Conservation (phyloP, 805 yeast genomes). For the Schwanniomyces sp. region DNA sequence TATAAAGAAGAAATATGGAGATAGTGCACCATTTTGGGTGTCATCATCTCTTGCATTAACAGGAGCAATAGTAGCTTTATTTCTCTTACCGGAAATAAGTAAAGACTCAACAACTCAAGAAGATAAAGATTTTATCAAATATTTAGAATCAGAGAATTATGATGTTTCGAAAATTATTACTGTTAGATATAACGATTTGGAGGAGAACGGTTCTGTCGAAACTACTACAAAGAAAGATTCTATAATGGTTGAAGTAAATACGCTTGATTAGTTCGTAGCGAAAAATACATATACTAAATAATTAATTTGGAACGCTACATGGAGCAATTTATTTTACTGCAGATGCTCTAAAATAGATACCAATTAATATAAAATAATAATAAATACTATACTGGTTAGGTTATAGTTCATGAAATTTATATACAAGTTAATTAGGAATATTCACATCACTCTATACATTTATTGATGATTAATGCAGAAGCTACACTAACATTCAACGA, state of each 20-base stretch:
- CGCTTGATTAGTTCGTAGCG: not conserved
- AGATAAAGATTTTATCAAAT: constrained; percentile 46
- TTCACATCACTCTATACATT: constrained; percentile 5
- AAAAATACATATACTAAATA: no score
- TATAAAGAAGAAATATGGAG: constrained; percentile 57
- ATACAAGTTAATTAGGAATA: not conserved
- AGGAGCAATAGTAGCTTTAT: constrained; percentile 65
- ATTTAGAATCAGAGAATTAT: not conserved
- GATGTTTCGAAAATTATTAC: not conserved
- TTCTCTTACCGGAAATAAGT: constrained; percentile 75
- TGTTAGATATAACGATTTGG: not conserved
- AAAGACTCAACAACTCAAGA: constrained; percentile 80
- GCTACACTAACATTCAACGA: constrained; percentile 92
- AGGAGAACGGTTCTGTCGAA: not conserved
- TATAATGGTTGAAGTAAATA: not conserved
- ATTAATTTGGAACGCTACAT: no score
- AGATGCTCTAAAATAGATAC: no score
- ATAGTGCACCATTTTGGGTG: constrained; percentile 76
- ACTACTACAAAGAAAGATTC: not conserved
- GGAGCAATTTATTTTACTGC: no score
- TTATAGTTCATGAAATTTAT: not conserved
- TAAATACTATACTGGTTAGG: no score
- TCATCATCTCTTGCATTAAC: constrained; percentile 74
- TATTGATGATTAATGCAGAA: constrained; percentile 59
- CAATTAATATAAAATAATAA: no score